phyloP scores from a whole-genome alignment of 257 asterid species.

The Eucommia ulmoides region DNA sequence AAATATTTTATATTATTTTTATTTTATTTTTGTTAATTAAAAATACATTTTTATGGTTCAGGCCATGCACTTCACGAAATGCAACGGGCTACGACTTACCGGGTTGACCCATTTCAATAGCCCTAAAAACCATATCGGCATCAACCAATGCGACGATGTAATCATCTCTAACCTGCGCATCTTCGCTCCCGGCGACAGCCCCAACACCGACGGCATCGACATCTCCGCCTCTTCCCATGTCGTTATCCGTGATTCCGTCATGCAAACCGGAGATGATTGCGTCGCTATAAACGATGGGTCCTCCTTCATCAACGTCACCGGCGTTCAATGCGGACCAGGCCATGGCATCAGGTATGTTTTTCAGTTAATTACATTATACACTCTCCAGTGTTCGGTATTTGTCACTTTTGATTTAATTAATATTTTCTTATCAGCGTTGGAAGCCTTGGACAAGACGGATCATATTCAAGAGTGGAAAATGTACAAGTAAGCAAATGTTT shows the following conservation, averaged over 20 bases:
- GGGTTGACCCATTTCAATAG: conserved; percentile 40
- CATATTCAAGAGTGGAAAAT: conserved; percentile 42
- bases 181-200: conserved; percentile 47
- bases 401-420: not conserved
- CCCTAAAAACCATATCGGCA: conserved; percentile 36
- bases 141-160: conserved; percentile 25
- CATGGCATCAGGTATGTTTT: conserved; percentile 51
- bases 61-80: conserved; percentile 46
- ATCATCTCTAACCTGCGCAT: conserved; percentile 28
- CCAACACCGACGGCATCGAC: conserved; percentile 56
- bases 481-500: conserved; percentile 45
- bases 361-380: not conserved
- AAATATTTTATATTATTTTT: not conserved
- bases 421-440: conserved; percentile 29
- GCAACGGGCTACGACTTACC: conserved; percentile 28
- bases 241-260: conserved; percentile 23
- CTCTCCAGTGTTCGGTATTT: not conserved
- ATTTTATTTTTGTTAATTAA: not conserved
- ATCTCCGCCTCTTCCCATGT: conserved; percentile 30
- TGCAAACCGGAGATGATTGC: conserved; percentile 70
- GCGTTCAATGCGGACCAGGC: conserved; percentile 61
- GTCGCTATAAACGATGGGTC: conserved; percentile 50
- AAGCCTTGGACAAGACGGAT: conserved; percentile 45
- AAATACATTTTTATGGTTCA: not conserved
- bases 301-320: conserved; percentile 26